Evolutionary conservation across 257 asterid genomes (phyloP).

Genomic region (Ballota nigra): DNA sequence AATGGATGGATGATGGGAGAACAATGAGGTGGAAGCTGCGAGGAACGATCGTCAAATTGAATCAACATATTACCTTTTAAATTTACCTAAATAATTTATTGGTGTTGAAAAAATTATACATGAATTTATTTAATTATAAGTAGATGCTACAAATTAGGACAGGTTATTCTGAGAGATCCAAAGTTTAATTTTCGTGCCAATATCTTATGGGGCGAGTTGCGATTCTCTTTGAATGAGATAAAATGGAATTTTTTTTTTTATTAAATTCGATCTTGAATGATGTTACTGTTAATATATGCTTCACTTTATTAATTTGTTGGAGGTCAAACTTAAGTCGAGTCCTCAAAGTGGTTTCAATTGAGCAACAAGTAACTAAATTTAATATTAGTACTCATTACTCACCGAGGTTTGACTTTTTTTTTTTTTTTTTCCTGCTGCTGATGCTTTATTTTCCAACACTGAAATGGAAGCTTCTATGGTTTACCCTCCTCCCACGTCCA

Average conservation of each 20-base stretch:
- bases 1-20: neutral
- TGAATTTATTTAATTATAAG: neutral
- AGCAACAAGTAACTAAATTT: neutral
- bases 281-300: too few species aligned
- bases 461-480: constrained; percentile 14
- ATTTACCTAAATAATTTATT: neutral
- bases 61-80: neutral
- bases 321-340: neutral
- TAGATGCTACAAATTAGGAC: neutral
- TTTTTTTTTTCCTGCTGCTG: neutral
- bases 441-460: neutral
- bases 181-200: neutral
- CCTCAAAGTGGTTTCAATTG: neutral
- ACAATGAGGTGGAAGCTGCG: constrained; percentile 14
- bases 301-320: neutral
- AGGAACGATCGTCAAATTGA: neutral
- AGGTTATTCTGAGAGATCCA: neutral
- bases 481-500: neutral
- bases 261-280: neutral
- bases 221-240: too few species aligned
- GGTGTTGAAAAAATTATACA: neutral
- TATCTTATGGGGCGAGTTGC: neutral
- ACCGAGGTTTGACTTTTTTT: neutral
- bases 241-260: neutral
- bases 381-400: too few species aligned